Evolutionary conservation across 768 basidiomycete genomes (phyloP), one percentile per base, ranked within the genome.

Genomic region (Hericium coralloides): DNA sequence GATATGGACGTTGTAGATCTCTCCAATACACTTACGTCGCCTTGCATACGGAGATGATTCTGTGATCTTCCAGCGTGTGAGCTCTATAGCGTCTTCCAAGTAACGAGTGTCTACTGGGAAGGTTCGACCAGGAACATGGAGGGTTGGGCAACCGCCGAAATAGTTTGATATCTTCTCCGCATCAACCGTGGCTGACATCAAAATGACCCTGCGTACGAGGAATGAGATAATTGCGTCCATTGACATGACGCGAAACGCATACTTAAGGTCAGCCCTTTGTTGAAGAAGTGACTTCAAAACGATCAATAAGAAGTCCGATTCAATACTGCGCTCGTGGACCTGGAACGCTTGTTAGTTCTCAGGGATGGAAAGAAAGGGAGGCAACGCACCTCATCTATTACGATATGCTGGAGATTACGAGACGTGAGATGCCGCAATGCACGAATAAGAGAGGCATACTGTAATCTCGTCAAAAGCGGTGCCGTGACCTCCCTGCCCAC

Each of bases 111-210:
- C 84, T 5, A 98, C 95, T 36, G 95, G 95, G 72, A 91, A 98
- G 1, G 94, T 98, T 17, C 95, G 82, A 3, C 95, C 97, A 17
- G 95, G 95, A 26, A 99, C 89, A 58, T 86, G 83, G 12, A 98
- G 75, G 17, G 84, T 81, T 0, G 92, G 92, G 62, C 87, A 87
- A 49, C 82, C 82, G n/a, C 86, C 90, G 67, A 98, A 97, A 69
- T 87, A 98, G 14, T 70, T 73, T 12, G 94, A 89, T 41, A 98
- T 83, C 73, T 94, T 94, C 55, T 90, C 85, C 1, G 92, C 85
- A 62, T 99, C 93, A 23, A 97, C 76, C 0, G 97, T 99, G 1
- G 97, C 95, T 36, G 93, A 95, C 95, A 99, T 99, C 49, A 98
- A 78, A 15, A 98, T 82, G 41, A 99, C 83, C 70, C 92, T 94